phyloP scores from a whole-genome alignment of 495 filamentous ascomycete species.

The Xylaria venustula region DNA sequence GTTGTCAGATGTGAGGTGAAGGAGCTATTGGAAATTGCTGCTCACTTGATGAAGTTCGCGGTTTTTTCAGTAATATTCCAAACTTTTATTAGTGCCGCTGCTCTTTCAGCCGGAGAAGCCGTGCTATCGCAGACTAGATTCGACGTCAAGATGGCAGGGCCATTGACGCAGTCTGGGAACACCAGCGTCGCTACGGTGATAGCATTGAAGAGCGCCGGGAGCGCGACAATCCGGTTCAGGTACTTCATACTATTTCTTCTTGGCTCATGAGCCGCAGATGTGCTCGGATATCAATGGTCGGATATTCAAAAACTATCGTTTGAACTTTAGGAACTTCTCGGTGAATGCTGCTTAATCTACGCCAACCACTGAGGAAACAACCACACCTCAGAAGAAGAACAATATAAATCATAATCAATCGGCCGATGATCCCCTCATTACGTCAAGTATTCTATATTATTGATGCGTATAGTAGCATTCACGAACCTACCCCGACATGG shows the following conservation, averaged over 20 bases:
- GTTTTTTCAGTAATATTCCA: conserved; percentile 45
- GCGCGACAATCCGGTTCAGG: neutral
- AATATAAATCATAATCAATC: no score
- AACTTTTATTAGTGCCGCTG: conserved; percentile 37
- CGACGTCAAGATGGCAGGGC: conserved; percentile 29
- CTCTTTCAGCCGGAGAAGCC: conserved; percentile 43
- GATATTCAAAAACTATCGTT: neutral
- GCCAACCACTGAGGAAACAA: neutral
- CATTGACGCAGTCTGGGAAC: conserved; percentile 35
- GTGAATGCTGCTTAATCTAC: neutral
- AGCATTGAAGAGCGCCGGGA: conserved; percentile 16
- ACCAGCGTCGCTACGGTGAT: conserved; percentile 15
- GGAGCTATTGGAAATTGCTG: neutral
- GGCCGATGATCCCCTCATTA: neutral
- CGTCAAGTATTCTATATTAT: neutral
- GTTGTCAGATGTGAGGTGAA: conserved; percentile 16
- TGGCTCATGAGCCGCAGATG: neutral
- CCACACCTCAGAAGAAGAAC: no score
- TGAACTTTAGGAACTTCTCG: neutral
- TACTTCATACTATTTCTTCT: conserved; percentile 15
- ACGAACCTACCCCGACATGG: neutral
- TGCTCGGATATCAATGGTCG: neutral
- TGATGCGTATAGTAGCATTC: neutral
- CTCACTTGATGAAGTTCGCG: conserved; percentile 38
- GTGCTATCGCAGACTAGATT: conserved; percentile 50